phyloP scores from a whole-genome alignment of 768 basidiomycete species.

The Leccinum disarticulatum region DNA sequence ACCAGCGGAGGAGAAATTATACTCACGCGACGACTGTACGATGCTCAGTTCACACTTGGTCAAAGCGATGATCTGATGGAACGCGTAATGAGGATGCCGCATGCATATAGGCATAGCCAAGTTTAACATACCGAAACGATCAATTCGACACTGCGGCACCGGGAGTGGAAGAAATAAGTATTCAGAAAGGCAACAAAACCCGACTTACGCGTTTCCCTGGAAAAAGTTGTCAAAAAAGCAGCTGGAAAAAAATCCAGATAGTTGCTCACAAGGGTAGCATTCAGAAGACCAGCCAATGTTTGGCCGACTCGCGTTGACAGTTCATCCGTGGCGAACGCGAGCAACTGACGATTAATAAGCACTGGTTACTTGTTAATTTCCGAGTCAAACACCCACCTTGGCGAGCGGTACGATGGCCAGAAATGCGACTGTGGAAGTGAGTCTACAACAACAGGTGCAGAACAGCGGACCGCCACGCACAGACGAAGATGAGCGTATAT shows the following conservation, averaged over 20 bases:
- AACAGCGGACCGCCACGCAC: slow-evolving; percentile 42
- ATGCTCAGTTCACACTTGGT: slow-evolving; percentile 78
- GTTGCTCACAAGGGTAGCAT: slow-evolving; percentile 71
- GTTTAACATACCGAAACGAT: slow-evolving; percentile 60
- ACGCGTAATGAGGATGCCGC: background rate
- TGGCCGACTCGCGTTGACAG: slow-evolving; percentile 79
- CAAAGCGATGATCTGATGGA: slow-evolving; percentile 68
- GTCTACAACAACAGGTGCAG: background rate
- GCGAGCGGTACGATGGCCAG: slow-evolving; percentile 84
- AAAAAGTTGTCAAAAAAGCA: background rate
- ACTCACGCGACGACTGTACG: slow-evolving; percentile 77
- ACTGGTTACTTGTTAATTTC: background rate
- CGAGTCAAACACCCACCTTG: slow-evolving; percentile 44
- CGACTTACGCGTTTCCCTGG: slow-evolving; percentile 34
- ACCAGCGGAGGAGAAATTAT: background rate
- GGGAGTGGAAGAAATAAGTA: background rate
- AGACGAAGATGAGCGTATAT: slow-evolving; percentile 69
- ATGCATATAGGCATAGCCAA: background rate
- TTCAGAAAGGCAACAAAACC: background rate
- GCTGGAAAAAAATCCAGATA: background rate
- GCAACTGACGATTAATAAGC: slow-evolving; percentile 43
- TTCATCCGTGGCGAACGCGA: slow-evolving; percentile 86
- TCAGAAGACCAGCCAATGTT: slow-evolving; percentile 79
- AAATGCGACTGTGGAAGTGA: slow-evolving; percentile 58
- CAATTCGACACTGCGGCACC: slow-evolving; percentile 44